Base-by-base conservation (phyloP, 495 filamentous ascomycete species). In the Hyaloscypha hepaticicola region DNA sequence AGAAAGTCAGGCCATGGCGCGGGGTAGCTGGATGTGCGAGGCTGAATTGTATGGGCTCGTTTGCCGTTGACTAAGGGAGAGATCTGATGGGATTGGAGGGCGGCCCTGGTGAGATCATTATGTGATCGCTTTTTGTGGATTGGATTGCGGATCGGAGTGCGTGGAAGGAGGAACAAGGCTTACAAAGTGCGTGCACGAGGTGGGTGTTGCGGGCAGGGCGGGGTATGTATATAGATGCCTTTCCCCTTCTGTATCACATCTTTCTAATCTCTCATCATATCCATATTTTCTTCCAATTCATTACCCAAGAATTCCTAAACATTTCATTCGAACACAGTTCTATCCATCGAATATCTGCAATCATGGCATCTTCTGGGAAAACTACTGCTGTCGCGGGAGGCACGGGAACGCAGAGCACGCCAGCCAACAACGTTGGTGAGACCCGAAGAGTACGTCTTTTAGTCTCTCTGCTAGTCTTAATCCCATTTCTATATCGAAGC, bases 371-470 rank as follows among this genome's bases (percentile, higher is more conserved):
- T 34, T 38, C 33, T 50, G 29, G 48, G 41, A 53, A 29, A 26
- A 55, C 55, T n/a, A 28, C 62, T 21, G 63, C 58, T 55, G 55
- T 66, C 12, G 26, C 24, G 22, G 59, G 67, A 25, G 67, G 67
- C 25, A 51, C 63, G 16, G 66, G 56, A 33, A 55, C 56, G 3
- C 19, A 29, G 22, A n/a, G 50, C 33, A 65, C 62, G 7, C 67
- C 62, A 11, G 63, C 59, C 7, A 66, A 63, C 53, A 69, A 69
- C 27, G 31, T 63, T 33, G 67, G 55, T 14, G 63, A 48, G 12
- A 55, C 59, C 26, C 57, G 66, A 29, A 65, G 63, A 55, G 67
- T 69, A 25, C n/a, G 62, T 52, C n/a, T 33, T 31, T 48, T 8
- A 8, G 14, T 29, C 48, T 33, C 52, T 31, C 33, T 41, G 27